phyloP scores from a whole-genome alignment of 2,329 filamentous ascomycete species.

The Beauveria varroae region DNA sequence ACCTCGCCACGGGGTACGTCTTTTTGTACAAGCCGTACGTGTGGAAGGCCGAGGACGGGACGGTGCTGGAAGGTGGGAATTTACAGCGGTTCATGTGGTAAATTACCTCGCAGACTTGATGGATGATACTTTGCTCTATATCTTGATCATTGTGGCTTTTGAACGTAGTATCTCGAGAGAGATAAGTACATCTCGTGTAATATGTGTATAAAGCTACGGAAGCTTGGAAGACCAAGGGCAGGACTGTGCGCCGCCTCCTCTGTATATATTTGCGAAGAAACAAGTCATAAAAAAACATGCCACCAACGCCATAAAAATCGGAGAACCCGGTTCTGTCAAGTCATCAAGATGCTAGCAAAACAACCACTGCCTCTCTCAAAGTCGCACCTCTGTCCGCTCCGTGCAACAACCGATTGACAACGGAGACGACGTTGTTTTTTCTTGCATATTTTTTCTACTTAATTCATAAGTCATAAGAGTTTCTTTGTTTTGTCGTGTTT shows the following conservation, averaged over 20 bases:
- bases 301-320: neutral
- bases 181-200: neutral
- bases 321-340: neutral
- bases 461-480: neutral
- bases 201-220: neutral
- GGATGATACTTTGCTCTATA: neutral
- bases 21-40: constrained; percentile 62
- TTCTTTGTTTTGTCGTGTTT: neutral
- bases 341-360: neutral
- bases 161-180: too few relatives aligned
- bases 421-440: neutral
- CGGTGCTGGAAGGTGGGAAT: constrained; percentile 44
- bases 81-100: constrained; percentile 81
- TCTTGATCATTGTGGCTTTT: neutral
- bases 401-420: too few relatives aligned
- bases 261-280: neutral
- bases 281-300: neutral
- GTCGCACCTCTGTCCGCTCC: too few relatives aligned
- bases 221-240: neutral
- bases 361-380: too few relatives aligned
- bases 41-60: constrained; percentile 51
- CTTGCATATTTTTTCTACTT: neutral
- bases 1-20: constrained; percentile 58
- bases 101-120: neutral
- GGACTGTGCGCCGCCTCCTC: neutral